phyloP scores from a whole-genome alignment of 2,329 filamentous ascomycete species.

The Pestalotiopsis sp. region DNA sequence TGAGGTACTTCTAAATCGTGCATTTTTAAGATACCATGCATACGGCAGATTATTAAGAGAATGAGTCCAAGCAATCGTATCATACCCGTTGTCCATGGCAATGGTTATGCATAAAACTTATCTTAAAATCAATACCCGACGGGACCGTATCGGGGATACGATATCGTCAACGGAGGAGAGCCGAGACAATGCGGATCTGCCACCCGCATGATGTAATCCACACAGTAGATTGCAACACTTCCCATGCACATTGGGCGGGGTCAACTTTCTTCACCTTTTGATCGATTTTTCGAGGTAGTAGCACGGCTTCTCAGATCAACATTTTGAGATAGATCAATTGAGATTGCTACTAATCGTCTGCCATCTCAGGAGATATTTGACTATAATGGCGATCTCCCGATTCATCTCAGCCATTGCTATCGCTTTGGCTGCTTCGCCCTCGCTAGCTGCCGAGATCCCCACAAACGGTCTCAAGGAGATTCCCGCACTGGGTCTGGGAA shows the following conservation, averaged over 20 bases:
- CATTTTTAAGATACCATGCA: no score
- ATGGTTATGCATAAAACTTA: no score
- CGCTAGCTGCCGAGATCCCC: conserved; percentile 3
- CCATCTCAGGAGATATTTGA: not conserved
- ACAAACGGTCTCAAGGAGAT: conserved; percentile 22
- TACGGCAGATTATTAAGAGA: no score
- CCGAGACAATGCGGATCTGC: not conserved
- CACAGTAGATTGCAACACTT: not conserved
- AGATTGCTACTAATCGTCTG: not conserved
- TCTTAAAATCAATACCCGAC: not conserved
- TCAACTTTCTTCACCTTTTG: not conserved
- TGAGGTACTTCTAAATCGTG: no score
- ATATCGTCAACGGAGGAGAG: not conserved
- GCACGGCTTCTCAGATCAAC: not conserved
- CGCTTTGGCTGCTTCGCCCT: not conserved
- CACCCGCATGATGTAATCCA: conserved; percentile 4
- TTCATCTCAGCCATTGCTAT: conserved; percentile 1
- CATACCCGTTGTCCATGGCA: no score
- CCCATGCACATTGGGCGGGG: not conserved
- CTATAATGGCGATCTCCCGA: conserved; percentile 1
- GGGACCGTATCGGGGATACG: not conserved
- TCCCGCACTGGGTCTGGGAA: conserved; percentile 31
- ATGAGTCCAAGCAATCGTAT: no score
- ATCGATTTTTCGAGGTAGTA: not conserved
- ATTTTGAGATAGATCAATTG: not conserved